Evolutionary conservation across 2,329 filamentous ascomycete species (phyloP), one percentile per base, ranked within the genome.

Genomic region (Juglanconis oblonga): DNA sequence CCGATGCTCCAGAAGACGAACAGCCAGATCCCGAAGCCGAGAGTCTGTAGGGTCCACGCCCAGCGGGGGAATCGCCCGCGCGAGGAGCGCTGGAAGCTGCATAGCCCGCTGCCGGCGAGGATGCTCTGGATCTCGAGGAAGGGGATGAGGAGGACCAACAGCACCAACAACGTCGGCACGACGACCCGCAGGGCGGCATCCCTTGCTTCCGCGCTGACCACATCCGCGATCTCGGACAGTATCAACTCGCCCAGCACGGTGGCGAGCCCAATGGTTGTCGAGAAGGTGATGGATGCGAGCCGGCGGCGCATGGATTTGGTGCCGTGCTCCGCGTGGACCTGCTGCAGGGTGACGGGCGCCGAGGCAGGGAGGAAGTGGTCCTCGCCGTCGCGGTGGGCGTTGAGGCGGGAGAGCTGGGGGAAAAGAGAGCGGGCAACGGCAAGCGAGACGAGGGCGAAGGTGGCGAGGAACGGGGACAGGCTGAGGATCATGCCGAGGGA

Each of bases 141-240:
- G 0, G 92, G 92, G 40, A 92, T 91, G 7, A 91, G 77, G 13
- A 91, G 77, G 33, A 96, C 82, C 32, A 95, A 81, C 63, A 93
- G 75, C 44, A 91, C 81, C 33, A 96, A 76, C 47, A 96, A 77
- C 24, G 85, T 83, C 6, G 87, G 85, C 32, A 96, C 83, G 0
- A 88, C 91, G 35, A 88, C 74, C 59, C 85, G 81, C 65, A 96
- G 78, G 29, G 88, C 90, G 33, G 89, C 70, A 29, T 82, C 83
- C 61, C 91, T 81, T 11, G 90, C 90, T 36, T 79, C 78, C 6
- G 86, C 81, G 64, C 88, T 83, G n/a, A 91, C 81, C 5, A 89
- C 81, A 68, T 91, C 90, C 32, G 90, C 87, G 48, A 96, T 91
- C 74, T 96, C 92, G 67, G 90, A 92, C 8, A 96, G 81, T 50